A percentile compares a stretch with the other conserved stretches of the same genome.
Evolutionary conservation across 805 yeast species (phyloP).

Genomic region (Metschnikowia arizonensis): DNA sequence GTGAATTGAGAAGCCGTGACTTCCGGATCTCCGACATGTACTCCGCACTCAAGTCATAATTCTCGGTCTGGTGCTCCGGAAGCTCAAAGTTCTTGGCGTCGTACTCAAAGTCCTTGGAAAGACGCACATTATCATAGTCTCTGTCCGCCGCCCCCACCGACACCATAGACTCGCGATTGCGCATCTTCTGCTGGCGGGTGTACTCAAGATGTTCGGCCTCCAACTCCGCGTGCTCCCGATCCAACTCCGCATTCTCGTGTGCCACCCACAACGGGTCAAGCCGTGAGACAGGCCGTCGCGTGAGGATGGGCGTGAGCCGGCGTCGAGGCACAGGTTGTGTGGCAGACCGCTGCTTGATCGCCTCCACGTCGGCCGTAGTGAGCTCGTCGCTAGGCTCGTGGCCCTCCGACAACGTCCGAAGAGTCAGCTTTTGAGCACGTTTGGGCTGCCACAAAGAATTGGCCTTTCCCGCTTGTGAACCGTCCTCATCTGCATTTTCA

Average conservation of each 20-base stretch:
- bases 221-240: slow-evolving; percentile 40
- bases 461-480: slow-evolving; percentile 20
- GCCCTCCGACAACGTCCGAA: slow-evolving; percentile 37
- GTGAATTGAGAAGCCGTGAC: slow-evolving; percentile 42
- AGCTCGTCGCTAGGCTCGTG: slow-evolving; percentile 29
- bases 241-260: slow-evolving; percentile 46
- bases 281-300: slow-evolving; percentile 54
- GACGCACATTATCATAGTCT: slow-evolving; percentile 17
- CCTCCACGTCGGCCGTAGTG: slow-evolving; percentile 43
- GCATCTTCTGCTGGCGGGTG: slow-evolving; percentile 14
- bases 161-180: slow-evolving; percentile 33
- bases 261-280: slow-evolving; percentile 55
- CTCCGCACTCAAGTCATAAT: slow-evolving; percentile 38
- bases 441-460: slow-evolving; percentile 33
- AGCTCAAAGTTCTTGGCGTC: slow-evolving; percentile 25
- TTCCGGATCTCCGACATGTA: slow-evolving; percentile 43
- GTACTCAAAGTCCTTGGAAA: slow-evolving; percentile 17
- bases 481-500: slow-evolving; percentile 7
- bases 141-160: slow-evolving; percentile 29
- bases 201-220: slow-evolving; percentile 31
- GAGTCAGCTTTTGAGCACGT: slow-evolving; percentile 25
- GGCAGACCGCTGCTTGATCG: slow-evolving; percentile 43
- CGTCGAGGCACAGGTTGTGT: slow-evolving; percentile 38
- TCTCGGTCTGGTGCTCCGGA: slow-evolving; percentile 36
- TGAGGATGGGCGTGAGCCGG: slow-evolving; percentile 36